Conservation (phyloP, 108 stramenopile genomes). For the Skeletonema marinoi region DNA sequence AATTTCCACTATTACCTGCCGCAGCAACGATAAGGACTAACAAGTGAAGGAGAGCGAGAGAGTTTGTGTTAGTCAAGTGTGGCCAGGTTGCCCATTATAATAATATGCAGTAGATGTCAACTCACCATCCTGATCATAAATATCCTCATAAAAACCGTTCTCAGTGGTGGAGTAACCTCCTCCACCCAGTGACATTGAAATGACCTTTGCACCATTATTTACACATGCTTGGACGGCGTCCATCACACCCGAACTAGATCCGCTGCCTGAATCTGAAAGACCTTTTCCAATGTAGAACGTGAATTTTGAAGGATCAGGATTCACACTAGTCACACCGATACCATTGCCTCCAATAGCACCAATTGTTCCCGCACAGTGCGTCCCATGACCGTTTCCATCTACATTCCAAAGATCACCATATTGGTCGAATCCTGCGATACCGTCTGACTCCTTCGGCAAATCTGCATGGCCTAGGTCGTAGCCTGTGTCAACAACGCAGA, state of each 20-base stretch:
- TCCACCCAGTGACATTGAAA: conserved; percentile 55
- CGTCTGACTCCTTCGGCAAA: conserved; percentile 25
- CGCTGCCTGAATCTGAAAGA: conserved; percentile 35
- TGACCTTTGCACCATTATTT: conserved; percentile 48
- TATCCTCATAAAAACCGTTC: too few relatives aligned
- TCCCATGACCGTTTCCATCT: conserved; percentile 31
- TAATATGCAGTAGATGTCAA: too few relatives aligned
- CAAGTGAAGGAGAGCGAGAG: too few relatives aligned
- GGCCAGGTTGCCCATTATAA: too few relatives aligned
- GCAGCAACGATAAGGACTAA: conserved; percentile 56
- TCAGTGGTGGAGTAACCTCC: too few relatives aligned
- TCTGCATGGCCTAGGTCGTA: conserved; percentile 25
- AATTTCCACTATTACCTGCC: conserved; percentile 58
- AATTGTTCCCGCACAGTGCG: conserved; percentile 5
- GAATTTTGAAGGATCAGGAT: not conserved
- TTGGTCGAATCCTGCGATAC: conserved; percentile 13
- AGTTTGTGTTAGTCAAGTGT: too few relatives aligned
- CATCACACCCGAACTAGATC: conserved; percentile 40
- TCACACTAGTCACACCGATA: too few relatives aligned
- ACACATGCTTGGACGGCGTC: conserved; percentile 47
- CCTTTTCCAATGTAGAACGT: conserved; percentile 50
- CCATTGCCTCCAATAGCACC: too few relatives aligned
- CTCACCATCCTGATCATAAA: conserved; percentile 37
- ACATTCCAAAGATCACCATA: too few relatives aligned
- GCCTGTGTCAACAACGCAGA: not conserved